Evolutionary conservation across 2,329 filamentous ascomycete species (phyloP).

Genomic region (Claviceps paspali): DNA sequence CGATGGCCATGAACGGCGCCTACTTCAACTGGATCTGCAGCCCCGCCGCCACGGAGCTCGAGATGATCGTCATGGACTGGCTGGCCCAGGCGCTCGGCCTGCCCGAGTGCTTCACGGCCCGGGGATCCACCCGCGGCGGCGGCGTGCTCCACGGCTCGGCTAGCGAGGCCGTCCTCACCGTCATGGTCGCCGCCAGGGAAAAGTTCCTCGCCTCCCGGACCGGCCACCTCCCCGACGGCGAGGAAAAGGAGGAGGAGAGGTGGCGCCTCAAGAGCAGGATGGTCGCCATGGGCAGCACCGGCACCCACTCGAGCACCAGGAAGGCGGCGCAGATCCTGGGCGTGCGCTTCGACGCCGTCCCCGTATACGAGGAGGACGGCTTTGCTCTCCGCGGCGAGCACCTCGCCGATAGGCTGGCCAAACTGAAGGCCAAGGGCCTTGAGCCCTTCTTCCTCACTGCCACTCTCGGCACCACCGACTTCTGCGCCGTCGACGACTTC

Average conservation of each 20-base stretch:
- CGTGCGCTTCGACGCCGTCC: constrained; percentile 60
- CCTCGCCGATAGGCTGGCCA: constrained; percentile 45
- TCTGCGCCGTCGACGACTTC: constrained; percentile 78
- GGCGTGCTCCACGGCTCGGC: constrained; percentile 92
- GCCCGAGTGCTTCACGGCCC: not conserved
- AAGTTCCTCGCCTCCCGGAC: constrained; percentile 52
- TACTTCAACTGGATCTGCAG: constrained; percentile 97
- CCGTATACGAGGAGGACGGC: constrained; percentile 44
- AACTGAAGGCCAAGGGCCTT: constrained; percentile 52
- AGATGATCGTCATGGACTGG: constrained; percentile 90
- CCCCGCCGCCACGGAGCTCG: constrained; percentile 81
- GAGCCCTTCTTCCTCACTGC: constrained; percentile 78
- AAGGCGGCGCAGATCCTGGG: constrained; percentile 81
- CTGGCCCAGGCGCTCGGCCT: constrained; percentile 53
- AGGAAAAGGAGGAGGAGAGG: constrained; percentile 56
- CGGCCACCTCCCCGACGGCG: constrained; percentile 31
- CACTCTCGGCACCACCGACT: constrained; percentile 74
- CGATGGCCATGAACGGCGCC: constrained; percentile 71
- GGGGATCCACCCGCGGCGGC: constrained; percentile 53
- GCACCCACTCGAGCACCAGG: constrained; percentile 69
- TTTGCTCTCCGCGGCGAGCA: constrained; percentile 55
- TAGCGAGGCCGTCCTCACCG: constrained; percentile 72
- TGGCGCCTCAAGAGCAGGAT: constrained; percentile 38
- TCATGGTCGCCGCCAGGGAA: constrained; percentile 77
- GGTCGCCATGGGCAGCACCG: constrained; percentile 66